Evolutionary conservation across 164 flowering plant species (phyloP).

Genomic region (Houttuynia cordata): DNA sequence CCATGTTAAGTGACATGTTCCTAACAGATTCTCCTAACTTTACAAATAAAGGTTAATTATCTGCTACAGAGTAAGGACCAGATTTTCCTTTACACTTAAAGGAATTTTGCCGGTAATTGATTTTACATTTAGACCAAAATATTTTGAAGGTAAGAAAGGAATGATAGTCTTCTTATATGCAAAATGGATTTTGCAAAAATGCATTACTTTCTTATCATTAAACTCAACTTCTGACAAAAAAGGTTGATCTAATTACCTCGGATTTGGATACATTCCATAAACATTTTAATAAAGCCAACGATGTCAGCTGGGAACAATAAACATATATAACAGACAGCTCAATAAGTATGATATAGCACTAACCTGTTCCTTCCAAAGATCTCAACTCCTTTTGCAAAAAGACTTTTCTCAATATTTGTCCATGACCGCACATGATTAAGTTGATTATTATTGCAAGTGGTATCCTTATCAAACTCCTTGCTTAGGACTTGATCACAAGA

Average conservation of each 20-base stretch:
- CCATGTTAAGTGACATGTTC: too few species aligned
- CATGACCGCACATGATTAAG: slow-evolving; percentile 38
- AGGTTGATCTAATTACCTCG: not conserved
- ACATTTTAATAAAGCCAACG: not conserved
- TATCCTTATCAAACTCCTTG: slow-evolving; percentile 65
- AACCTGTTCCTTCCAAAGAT: slow-evolving; percentile 94
- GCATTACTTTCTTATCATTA: not conserved
- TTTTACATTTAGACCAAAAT: not conserved
- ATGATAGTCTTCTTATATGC: not conserved
- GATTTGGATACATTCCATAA: too few species aligned
- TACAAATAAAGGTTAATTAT: too few species aligned
- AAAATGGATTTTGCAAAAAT: not conserved
- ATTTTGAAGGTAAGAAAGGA: not conserved
- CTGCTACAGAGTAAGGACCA: not conserved
- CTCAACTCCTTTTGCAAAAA: slow-evolving; percentile 78
- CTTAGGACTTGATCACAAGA: slow-evolving; percentile 28
- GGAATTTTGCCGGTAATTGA: not conserved
- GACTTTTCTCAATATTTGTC: slow-evolving; percentile 76
- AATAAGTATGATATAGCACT: slow-evolving; percentile 10
- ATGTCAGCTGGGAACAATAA: not conserved
- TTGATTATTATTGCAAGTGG: slow-evolving; percentile 31
- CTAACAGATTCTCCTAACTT: too few species aligned
- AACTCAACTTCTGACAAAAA: not conserved
- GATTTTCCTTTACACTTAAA: not conserved
- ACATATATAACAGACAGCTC: not conserved